phyloP scores from a whole-genome alignment of 371 early-diverging fungal species.

The Amoeboaphelidium occidentale region DNA sequence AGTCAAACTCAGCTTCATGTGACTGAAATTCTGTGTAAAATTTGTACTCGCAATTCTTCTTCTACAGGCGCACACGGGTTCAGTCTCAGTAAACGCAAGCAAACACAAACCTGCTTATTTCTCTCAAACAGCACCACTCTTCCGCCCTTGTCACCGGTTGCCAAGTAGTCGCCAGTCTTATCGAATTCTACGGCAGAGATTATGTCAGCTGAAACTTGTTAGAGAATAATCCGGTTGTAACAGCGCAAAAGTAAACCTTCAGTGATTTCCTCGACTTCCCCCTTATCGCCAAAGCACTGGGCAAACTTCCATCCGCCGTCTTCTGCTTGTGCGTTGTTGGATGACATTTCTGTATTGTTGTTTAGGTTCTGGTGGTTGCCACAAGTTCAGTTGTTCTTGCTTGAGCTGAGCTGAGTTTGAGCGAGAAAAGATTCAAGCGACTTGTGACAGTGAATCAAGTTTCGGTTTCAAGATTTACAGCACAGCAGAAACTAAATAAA shows the following conservation, averaged over 20 bases:
- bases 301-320: slow-evolving; percentile 66
- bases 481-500: too few species aligned
- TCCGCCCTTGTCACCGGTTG: slow-evolving; percentile 93
- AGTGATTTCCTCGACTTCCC: slow-evolving; percentile 86
- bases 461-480: too few species aligned
- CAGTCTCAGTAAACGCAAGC: neutral
- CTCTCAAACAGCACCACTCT: slow-evolving; percentile 90
- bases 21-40: slow-evolving; percentile 97
- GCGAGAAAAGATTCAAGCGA: too few species aligned
- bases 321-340: too few species aligned
- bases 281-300: slow-evolving; percentile 89
- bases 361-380: too few species aligned
- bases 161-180: slow-evolving; percentile 83
- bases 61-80: slow-evolving; percentile 23
- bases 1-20: slow-evolving; percentile 98
- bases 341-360: too few species aligned
- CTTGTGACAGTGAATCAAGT: too few species aligned
- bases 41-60: slow-evolving; percentile 95
- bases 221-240: neutral
- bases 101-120: slow-evolving; percentile 58
- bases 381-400: too few species aligned
- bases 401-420: too few species aligned
- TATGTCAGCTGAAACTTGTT: slow-evolving; percentile 55
- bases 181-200: slow-evolving; percentile 96
- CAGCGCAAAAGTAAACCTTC: slow-evolving; percentile 40